Base-by-base conservation (phyloP, 805 yeast species). In the Hermanozyma aechmeae region DNA sequence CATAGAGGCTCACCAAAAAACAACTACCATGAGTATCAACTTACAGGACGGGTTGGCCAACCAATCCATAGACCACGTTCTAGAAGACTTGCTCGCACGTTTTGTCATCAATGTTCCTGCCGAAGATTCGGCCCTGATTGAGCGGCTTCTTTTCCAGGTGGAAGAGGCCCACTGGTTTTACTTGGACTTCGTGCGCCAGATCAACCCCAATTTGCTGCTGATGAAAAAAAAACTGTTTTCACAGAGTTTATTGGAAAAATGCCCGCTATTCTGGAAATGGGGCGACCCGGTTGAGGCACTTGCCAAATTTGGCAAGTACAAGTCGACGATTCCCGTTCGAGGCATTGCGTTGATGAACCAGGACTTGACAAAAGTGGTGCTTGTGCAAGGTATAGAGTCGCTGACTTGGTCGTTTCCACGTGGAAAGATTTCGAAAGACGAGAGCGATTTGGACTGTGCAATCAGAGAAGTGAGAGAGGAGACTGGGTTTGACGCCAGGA, bases 91-190 rank as follows among this genome's bases (percentile, higher is more conserved):
- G 20, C 65, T 85, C 12, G 97, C 84, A 28, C 65, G 98, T 38
- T 92, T 92, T 48, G 77, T 93, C 27, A 72, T 87, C 33, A 92
- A 92, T 61, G 82, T 87, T 29, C 97, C 98, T 7, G 73, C 75
- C 4, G 96, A 89, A 46, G 98, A 92, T 52, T 59, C 89, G 29
- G 74, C 92, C 19, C 71, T 87, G 11, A 69, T 77, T 16, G 23
- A 18, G 16, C 68, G 98, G 48, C 80, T 87, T 15, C 73, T 86
- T 47, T 92, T 92, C 59, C 95, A 87, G 51, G 78, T 92, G 24
- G 99, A 92, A 61, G 97, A 92, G 54, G 98, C 98, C 2, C 96
- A 86, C 43, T 92, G 98, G 98, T 92, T 82, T 50, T 92, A 87
- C 55, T 71, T 80, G 28, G 99, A 92, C 55, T 87, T 79, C 45